Percentiles rank a stretch among this genome's conserved stretches.
These are phyloP conservation scores for Ophiostoma quercus DNA, from an alignment of 2,329 filamentous ascomycete genomes.

Conservation along the genomic window DNA sequence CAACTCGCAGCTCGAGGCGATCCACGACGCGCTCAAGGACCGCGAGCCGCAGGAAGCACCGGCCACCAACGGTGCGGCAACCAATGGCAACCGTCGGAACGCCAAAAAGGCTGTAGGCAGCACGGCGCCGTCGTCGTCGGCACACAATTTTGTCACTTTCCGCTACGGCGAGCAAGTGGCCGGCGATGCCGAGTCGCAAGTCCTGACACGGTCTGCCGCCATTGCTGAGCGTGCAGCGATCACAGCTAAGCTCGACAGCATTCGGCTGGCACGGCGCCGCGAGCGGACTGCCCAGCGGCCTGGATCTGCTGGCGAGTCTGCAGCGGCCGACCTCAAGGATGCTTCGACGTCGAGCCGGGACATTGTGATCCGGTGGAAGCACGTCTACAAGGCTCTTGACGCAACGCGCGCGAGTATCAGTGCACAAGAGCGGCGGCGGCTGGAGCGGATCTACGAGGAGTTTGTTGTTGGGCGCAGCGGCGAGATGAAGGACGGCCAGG, in stretches of 20 bases:
- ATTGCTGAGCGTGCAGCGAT: constrained; percentile 76
- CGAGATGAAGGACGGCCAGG: constrained; percentile 91
- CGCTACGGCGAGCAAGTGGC: constrained; percentile 60
- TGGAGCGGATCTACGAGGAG: constrained; percentile 81
- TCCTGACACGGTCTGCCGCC: constrained; percentile 44
- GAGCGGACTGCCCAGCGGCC: constrained; percentile 41
- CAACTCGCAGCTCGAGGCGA: constrained; percentile 93
- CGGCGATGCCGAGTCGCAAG: constrained; percentile 37
- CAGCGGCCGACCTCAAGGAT: constrained; percentile 17
- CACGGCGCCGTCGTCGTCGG: constrained; percentile 27
- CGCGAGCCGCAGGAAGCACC: constrained; percentile 36
- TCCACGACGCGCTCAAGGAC: constrained; percentile 81
- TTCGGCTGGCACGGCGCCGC: constrained; percentile 65
- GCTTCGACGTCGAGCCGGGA: constrained; percentile 41
- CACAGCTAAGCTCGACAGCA: constrained; percentile 71
- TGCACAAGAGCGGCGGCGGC: constrained; percentile 64
- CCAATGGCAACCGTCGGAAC: constrained; percentile 22
- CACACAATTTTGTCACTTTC: constrained; percentile 71
- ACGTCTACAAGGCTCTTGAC: constrained; percentile 71
- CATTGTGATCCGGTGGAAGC: constrained; percentile 77
- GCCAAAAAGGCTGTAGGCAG: not conserved
- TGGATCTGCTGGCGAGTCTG: constrained; percentile 25
- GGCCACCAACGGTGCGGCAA: constrained; percentile 30
- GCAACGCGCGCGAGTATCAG: constrained; percentile 80
- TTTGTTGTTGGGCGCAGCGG: constrained; percentile 91